Base-by-base conservation (phyloP, 2,329 filamentous ascomycete species). In the Fusarium sp. region DNA sequence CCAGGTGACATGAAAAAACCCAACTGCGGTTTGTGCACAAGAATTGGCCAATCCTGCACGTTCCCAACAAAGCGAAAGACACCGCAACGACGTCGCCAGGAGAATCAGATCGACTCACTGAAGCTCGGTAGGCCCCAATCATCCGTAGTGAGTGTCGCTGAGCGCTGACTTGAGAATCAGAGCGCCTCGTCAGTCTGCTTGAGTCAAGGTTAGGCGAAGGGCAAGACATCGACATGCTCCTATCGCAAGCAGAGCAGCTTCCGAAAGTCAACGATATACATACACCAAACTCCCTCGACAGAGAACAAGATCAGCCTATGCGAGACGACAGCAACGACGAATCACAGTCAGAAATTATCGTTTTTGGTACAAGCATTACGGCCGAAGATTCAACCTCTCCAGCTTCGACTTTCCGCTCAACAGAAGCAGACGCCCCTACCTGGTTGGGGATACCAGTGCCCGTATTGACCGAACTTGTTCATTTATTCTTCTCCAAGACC, bases 11-110 rank as follows among this genome's bases (percentile, higher is more conserved):
- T 54, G 49, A 39, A 19, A 7, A 39, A 29, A 27, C 49, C 49
- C 3, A 54, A 54, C 5, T 54, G 49, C 23, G 49, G 49, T 18
- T 4, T 54, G 1, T 54, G 49, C 18, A 38, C 23, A n/a, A 21
- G 49, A 12, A 54, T 33, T 0, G 49, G 33, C 19, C 23, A 27
- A 14, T 39, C 49, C 19, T 54, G 49, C 7, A 54, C 49, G 8
- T 54, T 54, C 18, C 49, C 49, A 21, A 54, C 49, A 16, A 54
- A 54, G 8, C 23, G 49, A 14, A 54, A 54, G 49, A 54, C 23
- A 10, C 49, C 49, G 0, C 49, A 54, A 4, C 7, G 33, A 18
- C 49, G 49, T 14, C 33, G 49, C 5, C 49, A 39, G 19, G 49
- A n/a, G 14, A 27, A 8, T 1, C 49, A 27, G 19, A n/a, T n/a